phyloP scores from a whole-genome alignment of 345 rosid species.

The Kandelia obovata region DNA sequence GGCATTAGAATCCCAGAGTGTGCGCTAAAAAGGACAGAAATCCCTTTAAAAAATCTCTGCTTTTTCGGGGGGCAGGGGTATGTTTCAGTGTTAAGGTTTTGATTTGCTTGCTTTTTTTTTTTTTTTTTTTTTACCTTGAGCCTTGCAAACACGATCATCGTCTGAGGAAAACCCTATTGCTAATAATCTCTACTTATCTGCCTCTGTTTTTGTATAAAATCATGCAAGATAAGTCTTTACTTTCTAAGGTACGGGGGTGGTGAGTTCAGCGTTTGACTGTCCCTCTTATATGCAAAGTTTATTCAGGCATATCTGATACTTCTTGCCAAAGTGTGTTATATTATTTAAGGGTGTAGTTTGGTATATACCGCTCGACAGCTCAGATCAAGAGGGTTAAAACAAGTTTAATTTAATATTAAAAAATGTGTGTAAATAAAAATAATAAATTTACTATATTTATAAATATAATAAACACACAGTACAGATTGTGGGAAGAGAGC shows the following conservation, averaged over 20 bases:
- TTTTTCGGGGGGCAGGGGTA: background rate
- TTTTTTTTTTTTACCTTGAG: slow-evolving; percentile 1
- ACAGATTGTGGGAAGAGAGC: too few species aligned
- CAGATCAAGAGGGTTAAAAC: too few species aligned
- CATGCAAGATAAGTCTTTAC: background rate
- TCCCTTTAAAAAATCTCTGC: background rate
- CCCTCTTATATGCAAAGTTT: background rate
- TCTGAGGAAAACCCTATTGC: background rate
- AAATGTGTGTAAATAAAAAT: too few species aligned
- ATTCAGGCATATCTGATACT: background rate
- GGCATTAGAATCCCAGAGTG: background rate
- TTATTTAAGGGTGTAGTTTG: too few species aligned
- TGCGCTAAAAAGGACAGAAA: background rate
- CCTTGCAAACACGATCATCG: slow-evolving; percentile 3
- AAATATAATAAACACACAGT: too few species aligned
- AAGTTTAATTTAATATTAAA: too few species aligned
- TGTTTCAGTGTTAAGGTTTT: background rate
- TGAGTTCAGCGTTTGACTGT: background rate
- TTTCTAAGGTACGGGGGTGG: too few species aligned
- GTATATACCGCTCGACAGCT: too few species aligned
- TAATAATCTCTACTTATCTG: background rate
- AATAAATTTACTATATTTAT: too few species aligned
- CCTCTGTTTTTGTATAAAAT: background rate
- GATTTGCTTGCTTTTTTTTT: background rate
- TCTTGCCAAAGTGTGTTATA: background rate